A percentile compares a stretch with the other conserved stretches of the same genome.
phyloP scores from a whole-genome alignment of 2,329 filamentous ascomycete species.

The Trichophyton mentagrophytes region DNA sequence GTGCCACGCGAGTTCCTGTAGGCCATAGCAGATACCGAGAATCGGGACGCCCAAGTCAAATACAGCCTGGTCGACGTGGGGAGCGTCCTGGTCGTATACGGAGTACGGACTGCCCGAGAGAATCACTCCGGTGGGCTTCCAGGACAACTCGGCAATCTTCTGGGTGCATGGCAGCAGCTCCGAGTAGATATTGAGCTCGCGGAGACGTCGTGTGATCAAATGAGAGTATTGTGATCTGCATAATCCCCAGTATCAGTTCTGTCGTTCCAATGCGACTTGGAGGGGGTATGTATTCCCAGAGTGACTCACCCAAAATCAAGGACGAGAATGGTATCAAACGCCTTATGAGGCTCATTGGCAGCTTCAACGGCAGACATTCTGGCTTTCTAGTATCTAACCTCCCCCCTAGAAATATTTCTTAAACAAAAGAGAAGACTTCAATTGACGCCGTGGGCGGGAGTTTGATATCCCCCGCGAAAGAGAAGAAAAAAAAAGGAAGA shows the following conservation, averaged over 20 bases:
- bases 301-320: slow-evolving; percentile 11
- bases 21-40: slow-evolving; percentile 48
- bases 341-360: slow-evolving; percentile 19
- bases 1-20: slow-evolving; percentile 63
- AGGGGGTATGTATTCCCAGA: neutral
- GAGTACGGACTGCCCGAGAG: slow-evolving; percentile 61
- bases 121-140: slow-evolving; percentile 74
- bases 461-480: slow-evolving; percentile 2
- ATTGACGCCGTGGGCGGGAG: slow-evolving; percentile 5
- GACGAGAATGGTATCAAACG: slow-evolving; percentile 21
- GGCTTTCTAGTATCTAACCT: neutral
- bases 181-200: slow-evolving; percentile 68
- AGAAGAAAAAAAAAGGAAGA: neutral
- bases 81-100: slow-evolving; percentile 66
- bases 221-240: slow-evolving; percentile 11
- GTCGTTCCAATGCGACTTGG: neutral
- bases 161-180: slow-evolving; percentile 82
- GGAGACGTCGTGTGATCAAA: slow-evolving; percentile 8
- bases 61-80: slow-evolving; percentile 68
- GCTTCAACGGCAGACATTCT: slow-evolving; percentile 14
- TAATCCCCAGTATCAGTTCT: neutral
- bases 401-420: neutral
- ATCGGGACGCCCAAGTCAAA: slow-evolving; percentile 60
- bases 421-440: neutral
- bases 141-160: slow-evolving; percentile 62